Percentiles rank a stretch among this genome's conserved stretches.
phyloP scores from a whole-genome alignment of 2,329 filamentous ascomycete genomes.

The Paracorniculantispora psalliotae region DNA sequence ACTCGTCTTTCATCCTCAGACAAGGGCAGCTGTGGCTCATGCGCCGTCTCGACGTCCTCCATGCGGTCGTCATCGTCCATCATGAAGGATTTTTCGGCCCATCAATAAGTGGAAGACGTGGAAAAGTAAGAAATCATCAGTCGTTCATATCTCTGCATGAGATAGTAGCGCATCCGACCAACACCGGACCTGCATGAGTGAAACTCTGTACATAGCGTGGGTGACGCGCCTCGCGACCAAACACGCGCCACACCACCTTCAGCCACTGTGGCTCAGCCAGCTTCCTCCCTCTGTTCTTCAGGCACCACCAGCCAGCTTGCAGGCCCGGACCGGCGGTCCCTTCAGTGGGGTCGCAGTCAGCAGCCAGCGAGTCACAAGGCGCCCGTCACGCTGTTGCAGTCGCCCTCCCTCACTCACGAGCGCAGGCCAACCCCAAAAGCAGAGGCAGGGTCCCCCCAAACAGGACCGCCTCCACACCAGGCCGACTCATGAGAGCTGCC shows the following conservation, averaged over 20 bases:
- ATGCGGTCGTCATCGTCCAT: conserved; percentile 26
- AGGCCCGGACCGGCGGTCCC: background rate
- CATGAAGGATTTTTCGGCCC: background rate
- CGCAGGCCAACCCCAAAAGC: background rate
- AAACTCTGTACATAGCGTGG: background rate
- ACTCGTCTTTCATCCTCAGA: conserved; percentile 62
- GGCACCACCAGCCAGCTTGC: background rate
- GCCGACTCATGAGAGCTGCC: conserved; percentile 2
- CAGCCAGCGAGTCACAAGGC: conserved; percentile 26
- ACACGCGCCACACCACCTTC: background rate
- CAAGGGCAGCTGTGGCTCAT: conserved; percentile 42
- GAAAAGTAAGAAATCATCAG: background rate
- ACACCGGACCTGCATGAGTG: background rate
- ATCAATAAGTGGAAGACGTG: background rate
- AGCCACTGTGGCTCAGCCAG: conserved; percentile 3
- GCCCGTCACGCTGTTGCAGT: conserved; percentile 25
- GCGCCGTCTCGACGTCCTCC: conserved; percentile 29
- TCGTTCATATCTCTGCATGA: background rate
- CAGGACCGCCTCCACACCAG: background rate
- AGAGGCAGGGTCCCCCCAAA: background rate
- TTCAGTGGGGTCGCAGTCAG: background rate
- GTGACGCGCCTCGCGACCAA: background rate
- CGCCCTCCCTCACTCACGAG: background rate
- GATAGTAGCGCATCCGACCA: too few species aligned
- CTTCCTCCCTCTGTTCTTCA: background rate